Percentiles rank a stretch among this genome's conserved stretches.
phyloP scores from a whole-genome alignment of 129 eudicot genomes.

The Chrysanthemum seticuspe region DNA sequence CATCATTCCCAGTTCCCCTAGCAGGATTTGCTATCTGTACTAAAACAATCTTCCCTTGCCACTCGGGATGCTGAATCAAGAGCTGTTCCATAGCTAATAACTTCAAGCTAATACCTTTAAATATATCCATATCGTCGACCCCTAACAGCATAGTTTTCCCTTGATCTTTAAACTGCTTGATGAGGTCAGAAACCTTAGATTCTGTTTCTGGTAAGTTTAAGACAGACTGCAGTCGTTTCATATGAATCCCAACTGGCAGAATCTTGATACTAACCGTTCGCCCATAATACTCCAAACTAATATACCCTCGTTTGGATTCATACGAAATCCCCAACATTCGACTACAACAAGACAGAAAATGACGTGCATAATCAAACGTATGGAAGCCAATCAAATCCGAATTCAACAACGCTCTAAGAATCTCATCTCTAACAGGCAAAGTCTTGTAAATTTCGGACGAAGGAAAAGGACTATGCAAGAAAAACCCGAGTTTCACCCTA shows the following conservation, averaged over 20 bases:
- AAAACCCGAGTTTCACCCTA: slow-evolving; percentile 73
- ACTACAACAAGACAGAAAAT: slow-evolving; percentile 78
- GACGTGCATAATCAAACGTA: slow-evolving; percentile 79
- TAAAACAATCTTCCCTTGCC: slow-evolving; percentile 67
- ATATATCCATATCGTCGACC: slow-evolving; percentile 87
- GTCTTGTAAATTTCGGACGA: slow-evolving; percentile 78
- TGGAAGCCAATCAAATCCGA: slow-evolving; percentile 81
- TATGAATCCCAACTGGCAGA: slow-evolving; percentile 78
- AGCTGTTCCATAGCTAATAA: slow-evolving; percentile 82
- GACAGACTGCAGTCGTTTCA: slow-evolving; percentile 60
- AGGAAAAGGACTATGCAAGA: slow-evolving; percentile 82
- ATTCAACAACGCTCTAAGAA: slow-evolving; percentile 70
- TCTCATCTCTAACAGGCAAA: slow-evolving; percentile 68
- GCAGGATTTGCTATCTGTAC: slow-evolving; percentile 86
- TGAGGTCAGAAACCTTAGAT: slow-evolving; percentile 58
- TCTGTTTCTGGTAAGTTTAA: slow-evolving; percentile 59
- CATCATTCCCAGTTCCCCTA: slow-evolving; percentile 70
- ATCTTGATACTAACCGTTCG: slow-evolving; percentile 71
- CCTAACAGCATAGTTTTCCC: slow-evolving; percentile 71
- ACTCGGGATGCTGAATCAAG: slow-evolving; percentile 65
- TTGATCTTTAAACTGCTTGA: slow-evolving; percentile 39
- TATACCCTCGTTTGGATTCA: slow-evolving; percentile 76
- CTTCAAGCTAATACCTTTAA: slow-evolving; percentile 78
- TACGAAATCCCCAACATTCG: slow-evolving; percentile 78
- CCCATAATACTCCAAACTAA: slow-evolving; percentile 76